A percentile compares a stretch with the other conserved stretches of the same genome.
Conservation (phyloP, 2,329 filamentous ascomycete species). For the Scopulariopsis brevicaulis region DNA sequence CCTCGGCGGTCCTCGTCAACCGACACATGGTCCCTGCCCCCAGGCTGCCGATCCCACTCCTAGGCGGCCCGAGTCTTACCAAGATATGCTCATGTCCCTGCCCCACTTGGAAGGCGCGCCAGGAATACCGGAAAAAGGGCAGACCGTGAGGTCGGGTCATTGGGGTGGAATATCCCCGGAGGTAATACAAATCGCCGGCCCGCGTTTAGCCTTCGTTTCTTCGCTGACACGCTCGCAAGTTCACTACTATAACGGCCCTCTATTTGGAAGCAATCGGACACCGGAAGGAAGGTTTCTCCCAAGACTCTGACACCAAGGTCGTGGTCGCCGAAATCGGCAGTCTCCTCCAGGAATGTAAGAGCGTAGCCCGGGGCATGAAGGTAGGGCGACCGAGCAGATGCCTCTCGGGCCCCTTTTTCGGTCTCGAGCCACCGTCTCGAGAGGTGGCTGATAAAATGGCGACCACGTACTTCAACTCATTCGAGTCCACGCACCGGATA, state of each 20-base stretch:
- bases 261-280: background rate
- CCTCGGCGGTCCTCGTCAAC: too few species aligned
- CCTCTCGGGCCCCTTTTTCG: constrained; percentile 9
- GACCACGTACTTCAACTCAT: constrained; percentile 33
- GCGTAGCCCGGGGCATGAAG: background rate
- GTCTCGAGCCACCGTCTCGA: constrained; percentile 15
- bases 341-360: background rate
- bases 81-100: background rate
- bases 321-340: background rate
- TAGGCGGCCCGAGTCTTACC: too few species aligned
- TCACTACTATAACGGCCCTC: background rate
- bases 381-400: background rate
- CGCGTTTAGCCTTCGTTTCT: too few species aligned
- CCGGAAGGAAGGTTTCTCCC: background rate
- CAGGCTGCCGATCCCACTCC: too few species aligned
- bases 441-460: constrained; percentile 26
- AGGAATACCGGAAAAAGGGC: background rate
- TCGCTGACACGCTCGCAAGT: too few species aligned
- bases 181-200: background rate
- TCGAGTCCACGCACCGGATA: constrained; percentile 38
- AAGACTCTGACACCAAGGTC: background rate
- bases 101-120: background rate
- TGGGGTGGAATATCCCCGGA: background rate
- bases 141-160: background rate
- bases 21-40: too few species aligned